A percentile compares a stretch with the other conserved stretches of the same genome.
These are phyloP conservation scores for Albizia julibrissin DNA, from an alignment of 306 rosid species.

Conservation along the genomic window DNA sequence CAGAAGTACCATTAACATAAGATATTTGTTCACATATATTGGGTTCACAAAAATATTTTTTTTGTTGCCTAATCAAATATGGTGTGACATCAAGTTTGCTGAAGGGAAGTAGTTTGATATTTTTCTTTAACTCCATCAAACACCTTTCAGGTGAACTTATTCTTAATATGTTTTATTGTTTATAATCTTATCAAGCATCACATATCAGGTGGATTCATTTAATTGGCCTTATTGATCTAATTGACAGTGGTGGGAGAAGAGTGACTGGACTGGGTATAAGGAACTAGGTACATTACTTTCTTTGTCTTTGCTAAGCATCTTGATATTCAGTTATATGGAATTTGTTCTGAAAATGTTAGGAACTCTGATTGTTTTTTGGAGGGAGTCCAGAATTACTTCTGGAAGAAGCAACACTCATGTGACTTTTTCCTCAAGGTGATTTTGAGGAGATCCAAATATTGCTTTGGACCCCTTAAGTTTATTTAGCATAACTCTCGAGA, in stretches of 20 bases:
- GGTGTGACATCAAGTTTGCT: background rate
- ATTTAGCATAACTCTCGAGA: background rate
- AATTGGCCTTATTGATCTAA: conserved; percentile 73
- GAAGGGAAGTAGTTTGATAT: background rate
- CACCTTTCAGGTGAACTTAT: background rate
- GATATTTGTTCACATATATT: conserved; percentile 7
- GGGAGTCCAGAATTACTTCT: conserved; percentile 4
- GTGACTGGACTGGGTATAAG: conserved; percentile 81
- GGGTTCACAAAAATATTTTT: background rate
- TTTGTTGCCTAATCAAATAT: background rate
- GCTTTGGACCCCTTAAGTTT: background rate
- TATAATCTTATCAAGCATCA: conserved; percentile 47
- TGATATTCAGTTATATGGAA: background rate
- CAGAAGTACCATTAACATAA: background rate
- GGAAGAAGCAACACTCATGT: background rate
- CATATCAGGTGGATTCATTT: conserved; percentile 65
- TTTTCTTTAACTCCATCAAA: background rate
- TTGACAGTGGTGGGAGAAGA: conserved; percentile 90
- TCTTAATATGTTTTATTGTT: conserved; percentile 23
- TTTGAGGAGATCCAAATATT: background rate
- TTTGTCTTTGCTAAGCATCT: conserved; percentile 10
- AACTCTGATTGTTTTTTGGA: conserved; percentile 2
- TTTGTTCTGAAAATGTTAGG: conserved; percentile 4
- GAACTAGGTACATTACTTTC: conserved; percentile 61
- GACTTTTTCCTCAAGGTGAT: background rate